Evolutionary conservation across 2,329 filamentous ascomycete genomes (phyloP).

Genomic region (Pseudohalonectria lignicola): DNA sequence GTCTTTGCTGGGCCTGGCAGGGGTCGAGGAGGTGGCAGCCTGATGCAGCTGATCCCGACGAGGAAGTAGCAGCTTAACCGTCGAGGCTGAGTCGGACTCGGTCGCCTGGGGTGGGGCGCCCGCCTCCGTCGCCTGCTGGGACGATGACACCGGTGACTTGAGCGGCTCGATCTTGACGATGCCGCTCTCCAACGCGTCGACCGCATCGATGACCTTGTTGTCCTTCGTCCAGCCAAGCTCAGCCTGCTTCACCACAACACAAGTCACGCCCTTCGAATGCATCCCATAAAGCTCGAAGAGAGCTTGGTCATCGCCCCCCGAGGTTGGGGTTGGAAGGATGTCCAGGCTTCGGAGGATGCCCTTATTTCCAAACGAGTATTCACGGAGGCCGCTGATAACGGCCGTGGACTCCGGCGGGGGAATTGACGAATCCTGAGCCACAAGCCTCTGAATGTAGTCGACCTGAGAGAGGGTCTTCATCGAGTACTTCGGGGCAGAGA

Average conservation of each 20-base stretch:
- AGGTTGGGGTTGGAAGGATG: conserved; percentile 64
- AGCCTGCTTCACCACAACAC: conserved; percentile 71
- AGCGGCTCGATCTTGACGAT: conserved; percentile 67
- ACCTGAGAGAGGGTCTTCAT: conserved; percentile 77
- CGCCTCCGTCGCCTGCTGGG: conserved; percentile 26
- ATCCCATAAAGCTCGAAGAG: conserved; percentile 94
- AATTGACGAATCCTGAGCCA: conserved; percentile 58
- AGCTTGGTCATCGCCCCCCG: conserved; percentile 55
- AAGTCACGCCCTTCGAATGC: conserved; percentile 96
- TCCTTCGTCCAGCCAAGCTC: conserved; percentile 89
- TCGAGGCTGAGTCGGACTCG: conserved; percentile 10
- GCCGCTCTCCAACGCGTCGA: conserved; percentile 66
- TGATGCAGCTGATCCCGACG: conserved; percentile 24
- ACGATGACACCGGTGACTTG: conserved; percentile 34
- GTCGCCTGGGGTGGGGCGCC: conserved; percentile 29
- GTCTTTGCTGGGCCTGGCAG: conserved; percentile 23
- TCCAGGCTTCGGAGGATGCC: conserved; percentile 84
- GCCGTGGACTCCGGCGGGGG: conserved; percentile 88
- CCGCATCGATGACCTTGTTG: conserved; percentile 71
- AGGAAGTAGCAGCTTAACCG: conserved; percentile 9
- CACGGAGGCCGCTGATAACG: conserved; percentile 91
- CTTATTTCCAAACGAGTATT: conserved; percentile 83
- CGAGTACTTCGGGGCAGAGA: conserved; percentile 89
- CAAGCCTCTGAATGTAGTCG: conserved; percentile 71
- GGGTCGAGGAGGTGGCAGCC: conserved; percentile 15